phyloP scores from a whole-genome alignment of 129 eudicot species.

The Glebionis coronaria region DNA sequence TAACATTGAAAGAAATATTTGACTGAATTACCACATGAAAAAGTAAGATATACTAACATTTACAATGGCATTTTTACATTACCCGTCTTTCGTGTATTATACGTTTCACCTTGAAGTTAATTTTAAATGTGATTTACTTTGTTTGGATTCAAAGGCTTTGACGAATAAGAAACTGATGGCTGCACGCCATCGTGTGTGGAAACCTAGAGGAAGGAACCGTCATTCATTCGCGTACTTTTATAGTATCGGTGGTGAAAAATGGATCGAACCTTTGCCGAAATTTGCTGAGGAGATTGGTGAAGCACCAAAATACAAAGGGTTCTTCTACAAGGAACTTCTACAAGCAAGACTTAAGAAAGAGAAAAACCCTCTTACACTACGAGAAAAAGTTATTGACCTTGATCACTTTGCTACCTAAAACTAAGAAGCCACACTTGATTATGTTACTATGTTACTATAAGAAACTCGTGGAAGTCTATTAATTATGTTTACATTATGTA shows the following conservation, averaged over 20 bases:
- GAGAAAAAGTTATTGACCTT: constrained; percentile 24
- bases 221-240: constrained; percentile 22
- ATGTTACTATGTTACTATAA: neutral
- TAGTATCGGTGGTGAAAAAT: constrained; percentile 26
- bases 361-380: constrained; percentile 11
- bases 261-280: constrained; percentile 36
- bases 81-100: neutral
- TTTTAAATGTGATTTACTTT: neutral
- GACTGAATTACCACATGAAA: neutral
- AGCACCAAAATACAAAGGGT: constrained; percentile 37
- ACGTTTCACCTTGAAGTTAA: neutral
- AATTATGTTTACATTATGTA: neutral
- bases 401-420: constrained; percentile 19
- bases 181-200: constrained; percentile 27
- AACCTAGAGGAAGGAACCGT: constrained; percentile 21
- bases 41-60: neutral
- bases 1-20: neutral
- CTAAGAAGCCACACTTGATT: neutral
- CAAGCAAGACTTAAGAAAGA: constrained; percentile 22
- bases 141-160: constrained; percentile 15
- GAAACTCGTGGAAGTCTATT: neutral
- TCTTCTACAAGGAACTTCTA: constrained; percentile 25
- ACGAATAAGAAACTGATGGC: constrained; percentile 26
- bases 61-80: neutral
- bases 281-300: constrained; percentile 22